These are phyloP conservation scores for Dactylonectria estremocensis DNA, from an alignment of 2,329 filamentous ascomycete species.

Conservation along the genomic window DNA sequence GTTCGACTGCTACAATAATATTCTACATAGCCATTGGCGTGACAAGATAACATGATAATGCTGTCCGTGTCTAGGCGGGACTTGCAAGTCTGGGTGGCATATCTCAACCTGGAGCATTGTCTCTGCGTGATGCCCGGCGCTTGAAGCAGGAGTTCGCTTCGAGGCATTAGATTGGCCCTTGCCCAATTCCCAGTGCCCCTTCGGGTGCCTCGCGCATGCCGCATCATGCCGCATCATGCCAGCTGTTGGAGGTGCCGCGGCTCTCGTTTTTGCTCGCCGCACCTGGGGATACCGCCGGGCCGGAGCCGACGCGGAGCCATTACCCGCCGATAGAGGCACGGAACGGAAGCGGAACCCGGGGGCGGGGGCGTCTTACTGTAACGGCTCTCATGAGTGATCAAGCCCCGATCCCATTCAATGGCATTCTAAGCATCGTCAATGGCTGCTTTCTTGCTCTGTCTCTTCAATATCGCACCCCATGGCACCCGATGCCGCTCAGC, in stretches of 20 bases:
- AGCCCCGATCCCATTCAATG: background rate
- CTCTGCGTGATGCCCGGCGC: no score
- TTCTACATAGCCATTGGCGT: background rate
- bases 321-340: background rate
- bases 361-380: background rate
- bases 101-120: background rate
- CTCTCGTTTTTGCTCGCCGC: slow-evolving; percentile 10
- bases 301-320: slow-evolving; percentile 26
- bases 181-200: background rate
- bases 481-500: slow-evolving; percentile 27
- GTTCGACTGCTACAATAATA: slow-evolving; percentile 18
- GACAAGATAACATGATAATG: background rate
- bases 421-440: slow-evolving; percentile 31
- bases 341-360: background rate
- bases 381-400: background rate
- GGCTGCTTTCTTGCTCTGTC: slow-evolving; percentile 6
- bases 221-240: background rate
- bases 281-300: slow-evolving; percentile 4
- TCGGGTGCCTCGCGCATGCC: background rate
- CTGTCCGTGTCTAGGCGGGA: background rate
- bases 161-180: background rate
- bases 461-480: slow-evolving; percentile 21
- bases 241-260: slow-evolving; percentile 31
- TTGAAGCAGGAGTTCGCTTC: background rate
- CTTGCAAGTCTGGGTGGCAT: background rate